Evolutionary conservation across 805 yeast genomes (phyloP), one percentile per base, ranked within the genome.

Genomic region (Starmerella lactis-condensi): DNA sequence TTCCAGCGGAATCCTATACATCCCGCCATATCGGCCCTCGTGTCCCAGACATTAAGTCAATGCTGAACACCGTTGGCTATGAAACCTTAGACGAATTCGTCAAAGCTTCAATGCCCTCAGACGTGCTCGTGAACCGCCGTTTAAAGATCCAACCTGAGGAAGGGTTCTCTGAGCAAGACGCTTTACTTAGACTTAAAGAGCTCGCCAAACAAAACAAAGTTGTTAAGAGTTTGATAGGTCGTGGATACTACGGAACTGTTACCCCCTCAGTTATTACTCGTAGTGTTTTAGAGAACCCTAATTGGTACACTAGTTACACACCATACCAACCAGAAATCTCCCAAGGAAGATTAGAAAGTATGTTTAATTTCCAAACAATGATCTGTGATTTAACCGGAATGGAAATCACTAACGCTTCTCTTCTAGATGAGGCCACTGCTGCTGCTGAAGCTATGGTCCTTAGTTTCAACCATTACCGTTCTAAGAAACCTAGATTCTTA

Each of bases 311-410:
- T 14, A 81, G 95, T 1, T 89, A 89, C 53, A 89, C 98, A 16
- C 98, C 98, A 22, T 89, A 89, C 54, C 98, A 89, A 59, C 94
- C 98, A 1, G 98, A 89, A 54, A 83, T 89, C 36, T 76, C 94
- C 1, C 98, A 89, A 57, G 98, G 98, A 33, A 71, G 98, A 46
- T 64, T 89, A 45, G 93, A 85, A 57, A 71, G 89, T 15, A 60
- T 89, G 39, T 60, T 89, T 39, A 89, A 89, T 56, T 89, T 67
- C 58, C 98, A 89, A 58, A 89, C 98, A n/a, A 62, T 85, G 48
- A 64, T 89, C 11, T 57, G 82, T 18, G 93, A 89, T 37, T 64
- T 89, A 42, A 89, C 98, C 1, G 98, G 96, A 1, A 63, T 89
- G 57, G 75, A 81, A n/a, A 71, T 89, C 46, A 83, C 96, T 30